These are phyloP conservation scores for Paxillus rubicundulus DNA, from an alignment of 768 basidiomycete genomes.

Conservation along the genomic window DNA sequence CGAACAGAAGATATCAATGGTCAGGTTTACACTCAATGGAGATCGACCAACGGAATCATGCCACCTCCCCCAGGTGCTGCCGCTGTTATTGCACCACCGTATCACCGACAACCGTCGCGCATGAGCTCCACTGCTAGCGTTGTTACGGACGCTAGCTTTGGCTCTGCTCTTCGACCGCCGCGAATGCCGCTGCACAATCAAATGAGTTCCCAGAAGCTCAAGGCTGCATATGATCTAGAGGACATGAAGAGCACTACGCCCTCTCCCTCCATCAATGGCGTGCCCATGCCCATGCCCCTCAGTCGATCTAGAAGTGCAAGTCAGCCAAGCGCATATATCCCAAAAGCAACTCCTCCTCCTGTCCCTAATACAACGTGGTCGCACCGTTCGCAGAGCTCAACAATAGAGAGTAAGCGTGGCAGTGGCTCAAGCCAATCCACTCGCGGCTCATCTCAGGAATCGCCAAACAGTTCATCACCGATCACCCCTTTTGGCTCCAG, in stretches of 20 bases:
- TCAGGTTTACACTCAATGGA: slow-evolving; percentile 62
- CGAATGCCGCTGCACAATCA: slow-evolving; percentile 56
- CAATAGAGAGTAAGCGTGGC: slow-evolving; percentile 61
- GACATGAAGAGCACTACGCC: slow-evolving; percentile 35
- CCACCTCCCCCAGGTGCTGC: slow-evolving; percentile 33
- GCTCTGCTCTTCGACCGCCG: slow-evolving; percentile 40
- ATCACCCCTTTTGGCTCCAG: slow-evolving; percentile 90
- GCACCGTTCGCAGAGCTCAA: slow-evolving; percentile 41
- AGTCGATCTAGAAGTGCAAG: slow-evolving; percentile 75
- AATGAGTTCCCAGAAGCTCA: slow-evolving; percentile 64
- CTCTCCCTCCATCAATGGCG: slow-evolving; percentile 24
- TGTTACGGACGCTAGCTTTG: slow-evolving; percentile 39
- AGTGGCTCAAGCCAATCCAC: slow-evolving; percentile 86
- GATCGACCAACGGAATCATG: slow-evolving; percentile 45
- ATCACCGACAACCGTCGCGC: slow-evolving; percentile 47
- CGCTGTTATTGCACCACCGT: slow-evolving; percentile 18
- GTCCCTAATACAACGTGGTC: slow-evolving; percentile 52
- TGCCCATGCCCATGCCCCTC: slow-evolving; percentile 30
- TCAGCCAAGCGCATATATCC: slow-evolving; percentile 69
- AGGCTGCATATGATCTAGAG: slow-evolving; percentile 49
- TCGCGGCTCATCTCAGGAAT: slow-evolving; percentile 74
- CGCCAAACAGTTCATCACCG: slow-evolving; percentile 82
- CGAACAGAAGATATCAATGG: slow-evolving; percentile 70
- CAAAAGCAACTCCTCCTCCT: slow-evolving; percentile 50
- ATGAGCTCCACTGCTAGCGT: slow-evolving; percentile 45